Percentiles rank a stretch among this genome's conserved stretches.
Conservation (phyloP, 2,329 filamentous ascomycete genomes). For the Verticillium dahliae region DNA sequence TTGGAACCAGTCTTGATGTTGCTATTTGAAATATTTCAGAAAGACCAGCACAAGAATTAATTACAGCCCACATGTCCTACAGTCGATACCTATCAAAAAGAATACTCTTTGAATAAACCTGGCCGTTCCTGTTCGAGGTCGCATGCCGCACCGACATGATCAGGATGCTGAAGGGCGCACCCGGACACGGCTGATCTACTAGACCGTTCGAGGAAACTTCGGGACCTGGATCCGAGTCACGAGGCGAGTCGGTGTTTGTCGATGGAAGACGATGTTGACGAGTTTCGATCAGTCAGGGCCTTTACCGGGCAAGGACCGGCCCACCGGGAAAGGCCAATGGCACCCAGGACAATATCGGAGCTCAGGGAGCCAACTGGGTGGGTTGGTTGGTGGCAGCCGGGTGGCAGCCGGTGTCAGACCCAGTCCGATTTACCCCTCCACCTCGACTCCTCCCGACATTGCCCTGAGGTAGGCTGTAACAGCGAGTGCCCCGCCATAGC, state of each 20-base stretch:
- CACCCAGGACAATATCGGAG: background rate
- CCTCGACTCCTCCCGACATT: background rate
- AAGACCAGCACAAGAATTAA: background rate
- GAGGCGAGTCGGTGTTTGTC: background rate
- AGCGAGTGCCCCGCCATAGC: slow-evolving; percentile 2
- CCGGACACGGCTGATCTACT: background rate
- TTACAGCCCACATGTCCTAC: background rate
- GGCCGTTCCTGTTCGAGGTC: background rate
- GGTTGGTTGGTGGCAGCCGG: background rate
- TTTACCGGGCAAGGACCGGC: background rate
- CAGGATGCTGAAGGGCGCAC: background rate
- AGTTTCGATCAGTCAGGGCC: background rate
- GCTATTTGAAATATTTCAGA: background rate
- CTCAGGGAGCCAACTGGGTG: background rate
- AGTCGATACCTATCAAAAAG: background rate
- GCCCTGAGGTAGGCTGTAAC: background rate
- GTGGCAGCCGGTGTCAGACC: background rate
- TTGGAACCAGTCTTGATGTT: background rate
- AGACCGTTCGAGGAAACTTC: background rate
- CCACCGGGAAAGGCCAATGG: background rate
- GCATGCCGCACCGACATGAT: background rate
- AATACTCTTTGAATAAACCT: too few species aligned
- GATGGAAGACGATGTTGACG: background rate
- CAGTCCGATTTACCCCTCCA: background rate
- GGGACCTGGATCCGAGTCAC: background rate